A percentile compares a stretch with the other conserved stretches of the same genome.
Conservation (phyloP, 2,329 filamentous ascomycete genomes). For the Microcyclospora tardicrescens region DNA sequence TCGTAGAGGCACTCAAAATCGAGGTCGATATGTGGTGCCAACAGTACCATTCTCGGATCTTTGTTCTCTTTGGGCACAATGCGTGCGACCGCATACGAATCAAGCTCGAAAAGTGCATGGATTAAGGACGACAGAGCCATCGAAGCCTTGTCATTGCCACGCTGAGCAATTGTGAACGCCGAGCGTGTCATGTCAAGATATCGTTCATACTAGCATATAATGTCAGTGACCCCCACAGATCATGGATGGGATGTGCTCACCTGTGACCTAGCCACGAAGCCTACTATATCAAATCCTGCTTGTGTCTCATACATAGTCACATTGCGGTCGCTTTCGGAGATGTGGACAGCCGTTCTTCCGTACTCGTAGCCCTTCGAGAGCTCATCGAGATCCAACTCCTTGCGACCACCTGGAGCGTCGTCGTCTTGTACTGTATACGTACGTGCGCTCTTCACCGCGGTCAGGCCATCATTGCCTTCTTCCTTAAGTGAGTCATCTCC, state of each 20-base stretch:
- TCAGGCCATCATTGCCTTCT: conserved; percentile 37
- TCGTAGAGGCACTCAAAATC: conserved; percentile 81
- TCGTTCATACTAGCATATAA: conserved; percentile 48
- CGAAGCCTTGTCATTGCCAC: conserved; percentile 65
- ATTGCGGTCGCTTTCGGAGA: conserved; percentile 73
- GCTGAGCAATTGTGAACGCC: conserved; percentile 64
- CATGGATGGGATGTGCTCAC: conserved; percentile 38
- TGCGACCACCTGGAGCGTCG: conserved; percentile 61
- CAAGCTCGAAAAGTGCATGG: conserved; percentile 71
- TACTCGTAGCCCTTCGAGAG: conserved; percentile 93
- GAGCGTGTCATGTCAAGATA: conserved; percentile 76
- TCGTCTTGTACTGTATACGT: conserved; percentile 72
- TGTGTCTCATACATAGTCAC: conserved; percentile 75
- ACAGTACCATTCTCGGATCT: conserved; percentile 60
- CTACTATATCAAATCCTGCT: conserved; percentile 67
- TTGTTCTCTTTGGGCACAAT: conserved; percentile 75
- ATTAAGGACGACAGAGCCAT: conserved; percentile 82
- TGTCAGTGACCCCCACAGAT: background rate
- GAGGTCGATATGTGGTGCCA: conserved; percentile 66
- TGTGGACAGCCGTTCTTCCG: conserved; percentile 79
- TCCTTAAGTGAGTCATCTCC: conserved; percentile 16
- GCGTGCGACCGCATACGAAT: conserved; percentile 74
- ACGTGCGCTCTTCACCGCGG: conserved; percentile 61
- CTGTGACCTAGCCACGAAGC: conserved; percentile 54
- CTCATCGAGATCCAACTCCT: conserved; percentile 66